A percentile compares a stretch with the other conserved stretches of the same genome.
Evolutionary conservation across 1,284 basidiomycete species (phyloP).

Genomic region (Apiotrichum akiyoshidainum): DNA sequence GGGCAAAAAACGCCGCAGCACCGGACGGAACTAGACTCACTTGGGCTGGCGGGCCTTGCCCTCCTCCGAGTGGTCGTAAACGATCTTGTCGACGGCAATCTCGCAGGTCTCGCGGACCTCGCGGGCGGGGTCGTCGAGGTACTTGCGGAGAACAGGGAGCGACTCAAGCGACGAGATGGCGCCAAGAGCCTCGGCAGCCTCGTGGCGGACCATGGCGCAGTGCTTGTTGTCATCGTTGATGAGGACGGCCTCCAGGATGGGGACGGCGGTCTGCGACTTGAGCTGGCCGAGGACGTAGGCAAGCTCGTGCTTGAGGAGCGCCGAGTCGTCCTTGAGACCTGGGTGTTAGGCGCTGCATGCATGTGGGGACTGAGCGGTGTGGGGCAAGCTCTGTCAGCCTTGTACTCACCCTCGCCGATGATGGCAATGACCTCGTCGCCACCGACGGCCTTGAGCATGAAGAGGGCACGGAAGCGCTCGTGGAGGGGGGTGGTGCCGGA

Average conservation of each 20-base stretch:
- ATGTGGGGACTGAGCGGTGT: not conserved
- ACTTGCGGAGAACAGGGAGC: slow-evolving; percentile 69
- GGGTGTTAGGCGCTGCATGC: slow-evolving; percentile 1
- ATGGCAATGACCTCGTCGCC: slow-evolving; percentile 73
- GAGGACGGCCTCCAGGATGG: slow-evolving; percentile 74
- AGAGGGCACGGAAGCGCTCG: slow-evolving; percentile 85
- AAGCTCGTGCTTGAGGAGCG: slow-evolving; percentile 92
- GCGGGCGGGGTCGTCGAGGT: slow-evolving; percentile 68
- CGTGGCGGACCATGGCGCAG: slow-evolving; percentile 91
- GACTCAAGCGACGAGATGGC: slow-evolving; percentile 74
- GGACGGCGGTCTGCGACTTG: slow-evolving; percentile 68
- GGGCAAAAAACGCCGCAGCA: too few species aligned
- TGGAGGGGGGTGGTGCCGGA: slow-evolving; percentile 73
- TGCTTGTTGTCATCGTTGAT: slow-evolving; percentile 57
- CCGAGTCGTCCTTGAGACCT: slow-evolving; percentile 85
- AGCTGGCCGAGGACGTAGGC: slow-evolving; percentile 97
- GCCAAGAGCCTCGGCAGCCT: slow-evolving; percentile 98
- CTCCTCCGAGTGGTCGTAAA: slow-evolving; percentile 72
- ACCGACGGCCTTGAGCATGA: slow-evolving; percentile 82
- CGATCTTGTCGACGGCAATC: slow-evolving; percentile 91
- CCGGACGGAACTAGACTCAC: slow-evolving; percentile 30
- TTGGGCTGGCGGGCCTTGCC: slow-evolving; percentile 45
- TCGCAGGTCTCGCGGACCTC: slow-evolving; percentile 95
- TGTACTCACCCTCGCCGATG: slow-evolving; percentile 72
- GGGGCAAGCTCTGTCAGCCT: not conserved